Percentiles rank a stretch among this genome's conserved stretches.
Conservation (phyloP, 73 alveolate species). For the Paramecium tetraurelia region DNA sequence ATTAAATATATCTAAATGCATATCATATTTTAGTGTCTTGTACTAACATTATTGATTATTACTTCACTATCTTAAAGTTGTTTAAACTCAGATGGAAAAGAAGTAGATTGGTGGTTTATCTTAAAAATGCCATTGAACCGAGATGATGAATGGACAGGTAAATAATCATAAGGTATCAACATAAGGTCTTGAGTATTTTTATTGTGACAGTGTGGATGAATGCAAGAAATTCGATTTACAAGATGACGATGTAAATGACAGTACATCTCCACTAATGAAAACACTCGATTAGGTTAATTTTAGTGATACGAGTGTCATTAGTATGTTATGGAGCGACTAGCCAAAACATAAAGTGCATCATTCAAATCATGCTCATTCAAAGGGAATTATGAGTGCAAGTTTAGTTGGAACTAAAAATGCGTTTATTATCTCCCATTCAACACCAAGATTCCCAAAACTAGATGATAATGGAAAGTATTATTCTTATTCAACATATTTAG, state of each 20-base stretch:
- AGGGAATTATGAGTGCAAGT: neutral
- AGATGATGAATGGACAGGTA: neutral
- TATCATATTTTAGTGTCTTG: neutral
- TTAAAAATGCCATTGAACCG: neutral
- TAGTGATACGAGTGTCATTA: neutral
- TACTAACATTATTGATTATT: neutral
- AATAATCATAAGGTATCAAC: neutral
- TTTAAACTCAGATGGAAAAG: neutral
- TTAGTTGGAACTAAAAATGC: neutral
- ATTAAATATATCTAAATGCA: neutral
- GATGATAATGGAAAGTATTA: neutral
- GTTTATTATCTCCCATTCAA: neutral
- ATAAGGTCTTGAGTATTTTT: neutral
- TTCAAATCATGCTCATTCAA: constrained; percentile 5
- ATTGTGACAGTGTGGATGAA: neutral
- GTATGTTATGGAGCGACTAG: constrained; percentile 16
- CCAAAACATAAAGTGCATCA: neutral
- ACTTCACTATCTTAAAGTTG: neutral
- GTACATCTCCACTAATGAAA: neutral
- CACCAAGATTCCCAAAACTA: constrained; percentile 27
- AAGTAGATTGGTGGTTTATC: constrained; percentile 30
- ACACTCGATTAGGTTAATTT: neutral
- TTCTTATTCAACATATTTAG: neutral
- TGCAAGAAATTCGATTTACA: neutral
- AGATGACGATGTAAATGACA: neutral